phyloP scores from a whole-genome alignment of 2,329 filamentous ascomycete genomes.

The Fusarium sp. region DNA sequence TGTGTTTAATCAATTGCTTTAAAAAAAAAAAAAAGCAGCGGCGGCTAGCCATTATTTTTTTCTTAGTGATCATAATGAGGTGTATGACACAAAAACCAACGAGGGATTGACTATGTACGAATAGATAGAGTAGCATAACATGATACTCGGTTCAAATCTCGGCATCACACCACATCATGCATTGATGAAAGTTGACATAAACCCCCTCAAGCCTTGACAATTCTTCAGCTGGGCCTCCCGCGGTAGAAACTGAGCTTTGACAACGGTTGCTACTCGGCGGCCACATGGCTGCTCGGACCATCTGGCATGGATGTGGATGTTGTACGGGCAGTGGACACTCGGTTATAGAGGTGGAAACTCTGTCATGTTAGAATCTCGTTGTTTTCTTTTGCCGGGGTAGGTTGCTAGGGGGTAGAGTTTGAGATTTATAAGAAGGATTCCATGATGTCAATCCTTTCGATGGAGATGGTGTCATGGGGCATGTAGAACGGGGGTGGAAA shows the following conservation, averaged over 20 bases:
- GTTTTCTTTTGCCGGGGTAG: not conserved
- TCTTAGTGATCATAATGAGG: conserved; percentile 31
- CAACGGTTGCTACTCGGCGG: conserved; percentile 1
- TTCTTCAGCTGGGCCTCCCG: not conserved
- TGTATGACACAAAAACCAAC: conserved; percentile 33
- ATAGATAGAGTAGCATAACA: conserved; percentile 39
- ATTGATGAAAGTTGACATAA: not conserved
- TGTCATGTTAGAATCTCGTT: conserved; percentile 1
- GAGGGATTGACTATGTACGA: conserved; percentile 14
- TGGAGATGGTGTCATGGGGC: not conserved
- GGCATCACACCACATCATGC: conserved; percentile 1
- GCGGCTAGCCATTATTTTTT: conserved; percentile 15
- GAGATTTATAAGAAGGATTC: conserved; percentile 15
- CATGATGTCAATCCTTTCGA: not conserved
- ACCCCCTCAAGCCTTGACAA: not conserved
- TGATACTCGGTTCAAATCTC: conserved; percentile 7
- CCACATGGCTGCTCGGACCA: conserved; percentile 41
- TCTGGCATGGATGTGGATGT: not conserved
- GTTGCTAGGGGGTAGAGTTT: not conserved
- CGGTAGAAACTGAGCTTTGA: conserved; percentile 7
- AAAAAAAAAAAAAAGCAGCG: conserved; percentile 19
- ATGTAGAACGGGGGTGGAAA: conserved; percentile 1
- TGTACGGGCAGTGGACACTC: not conserved
- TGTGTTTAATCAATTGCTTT: conserved; percentile 13
- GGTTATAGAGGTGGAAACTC: conserved; percentile 8